Evolutionary conservation across 1,284 basidiomycete species (phyloP).

Genomic region (Papiliotrema flavescens): DNA sequence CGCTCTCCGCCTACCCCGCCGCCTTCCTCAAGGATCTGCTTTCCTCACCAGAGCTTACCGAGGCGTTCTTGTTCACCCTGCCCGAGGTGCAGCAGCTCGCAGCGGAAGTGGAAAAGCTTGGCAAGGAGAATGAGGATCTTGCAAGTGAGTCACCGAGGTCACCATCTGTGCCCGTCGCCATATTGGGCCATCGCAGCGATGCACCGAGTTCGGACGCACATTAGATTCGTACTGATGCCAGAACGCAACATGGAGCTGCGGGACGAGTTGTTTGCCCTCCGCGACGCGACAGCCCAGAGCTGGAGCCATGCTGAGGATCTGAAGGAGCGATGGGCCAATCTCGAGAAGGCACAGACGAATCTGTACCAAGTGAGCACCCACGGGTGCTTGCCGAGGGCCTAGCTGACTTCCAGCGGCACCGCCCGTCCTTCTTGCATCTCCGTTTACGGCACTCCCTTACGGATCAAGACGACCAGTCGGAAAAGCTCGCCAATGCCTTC

Average conservation of each 20-base stretch:
- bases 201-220: too few species aligned
- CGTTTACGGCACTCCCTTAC: slow-evolving; percentile 78
- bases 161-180: too few species aligned
- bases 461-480: slow-evolving; percentile 81
- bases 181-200: too few species aligned
- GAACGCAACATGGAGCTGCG: slow-evolving; percentile 72
- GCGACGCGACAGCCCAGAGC: slow-evolving; percentile 73
- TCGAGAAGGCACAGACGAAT: slow-evolving; percentile 79
- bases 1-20: slow-evolving; percentile 38
- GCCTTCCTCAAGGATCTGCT: slow-evolving; percentile 74
- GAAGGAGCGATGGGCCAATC: slow-evolving; percentile 73
- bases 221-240: slow-evolving; percentile 35
- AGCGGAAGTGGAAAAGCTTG: slow-evolving; percentile 68
- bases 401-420: slow-evolving; percentile 60
- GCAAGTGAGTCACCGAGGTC: slow-evolving; percentile 59
- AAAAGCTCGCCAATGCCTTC: slow-evolving; percentile 73
- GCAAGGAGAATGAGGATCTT: slow-evolving; percentile 74
- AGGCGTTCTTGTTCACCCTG: slow-evolving; percentile 77
- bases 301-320: slow-evolving; percentile 78
- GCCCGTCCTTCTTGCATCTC: slow-evolving; percentile 78
- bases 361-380: slow-evolving; percentile 68
- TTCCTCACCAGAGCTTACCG: slow-evolving; percentile 74
- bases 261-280: slow-evolving; percentile 65
- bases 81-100: slow-evolving; percentile 68
- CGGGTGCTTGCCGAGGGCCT: neutral